Evolutionary conservation across 371 early-diverging fungal genomes (phyloP), one percentile per base, ranked within the genome.

Genomic region (Apophysomyces trapeziformis): DNA sequence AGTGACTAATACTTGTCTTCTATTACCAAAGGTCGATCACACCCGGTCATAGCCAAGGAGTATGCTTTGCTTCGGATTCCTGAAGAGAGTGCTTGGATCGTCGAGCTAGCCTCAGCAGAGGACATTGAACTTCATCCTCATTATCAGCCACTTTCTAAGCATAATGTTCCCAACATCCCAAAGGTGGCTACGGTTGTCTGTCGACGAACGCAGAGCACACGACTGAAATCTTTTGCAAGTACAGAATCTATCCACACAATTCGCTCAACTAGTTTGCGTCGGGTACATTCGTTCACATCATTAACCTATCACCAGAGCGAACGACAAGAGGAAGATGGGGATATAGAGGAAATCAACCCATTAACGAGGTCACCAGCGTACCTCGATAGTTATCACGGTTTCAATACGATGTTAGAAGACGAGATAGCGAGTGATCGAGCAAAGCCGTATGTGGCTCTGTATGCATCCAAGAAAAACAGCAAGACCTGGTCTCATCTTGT

Each of bases 401-500:
- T 63, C 66, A 5, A 57, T 50, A 38, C 37, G 59, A 8, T 58
- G 61, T n/a, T n/a, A 35, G 35, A 50, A 36, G 64, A 68, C 41
- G 68, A 62, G 1, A 57, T 69, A 13, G 60, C 63, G 12, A 68
- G 60, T 38, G 57, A 63, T 2, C 60, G 64, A 1, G 72, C 63
- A 5, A 39, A 63, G 26, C 72, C 66, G 0, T 68, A 68, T 39
- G 26, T 72, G 2, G 44, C 61, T 21, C 59, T 68, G 7, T 66
- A 66, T 54, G 72, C 72, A 11, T 64, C 67, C 47, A 60, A 66
- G 61, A 66, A 66, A 38, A 63, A 67, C 16, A 58, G 60, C 16
- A 71, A 71, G 38, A 68, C 65, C n/a, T 67, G 62, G 67, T 66
- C 75, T 7, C 47, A 69, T 59, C 41, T 75, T 16, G 50, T 68